Conservation (phyloP, 2,329 filamentous ascomycete species). For the Alternaria ethzedia region DNA sequence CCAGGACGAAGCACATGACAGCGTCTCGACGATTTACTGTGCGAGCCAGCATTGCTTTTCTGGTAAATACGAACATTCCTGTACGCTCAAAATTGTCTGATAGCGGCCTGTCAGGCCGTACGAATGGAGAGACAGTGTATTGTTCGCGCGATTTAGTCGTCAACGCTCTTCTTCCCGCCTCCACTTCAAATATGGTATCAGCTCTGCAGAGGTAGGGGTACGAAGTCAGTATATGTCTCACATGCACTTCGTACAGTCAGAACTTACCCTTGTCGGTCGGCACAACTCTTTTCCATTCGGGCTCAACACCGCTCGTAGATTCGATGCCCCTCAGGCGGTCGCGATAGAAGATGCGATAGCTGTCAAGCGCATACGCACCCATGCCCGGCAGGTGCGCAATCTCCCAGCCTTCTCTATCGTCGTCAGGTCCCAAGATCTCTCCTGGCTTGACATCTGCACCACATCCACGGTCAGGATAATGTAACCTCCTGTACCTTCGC, state of each 20-base stretch:
- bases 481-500: conserved; percentile 62
- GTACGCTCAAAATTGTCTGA: not conserved
- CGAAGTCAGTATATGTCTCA: too few relatives aligned
- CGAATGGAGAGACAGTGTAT: not conserved
- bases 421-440: conserved; percentile 46
- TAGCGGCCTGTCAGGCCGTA: not conserved
- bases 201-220: too few relatives aligned
- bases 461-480: conserved; percentile 44
- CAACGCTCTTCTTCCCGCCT: conserved; percentile 79
- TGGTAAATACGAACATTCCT: not conserved
- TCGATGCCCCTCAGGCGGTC: conserved; percentile 71
- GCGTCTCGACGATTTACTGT: not conserved
- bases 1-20: not conserved
- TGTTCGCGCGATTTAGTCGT: not conserved
- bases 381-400: conserved; percentile 78
- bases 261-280: conserved; percentile 71
- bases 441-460: conserved; percentile 52
- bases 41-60: not conserved
- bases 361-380: conserved; percentile 83
- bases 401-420: conserved; percentile 69
- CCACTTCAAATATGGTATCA: conserved; percentile 82
- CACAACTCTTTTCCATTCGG: conserved; percentile 88
- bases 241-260: too few relatives aligned
- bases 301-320: conserved; percentile 68
- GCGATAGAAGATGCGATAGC: conserved; percentile 92